These are phyloP conservation scores for Triticum urartu DNA, from an alignment of 176 grass and related monocot genomes.

Conservation along the genomic window DNA sequence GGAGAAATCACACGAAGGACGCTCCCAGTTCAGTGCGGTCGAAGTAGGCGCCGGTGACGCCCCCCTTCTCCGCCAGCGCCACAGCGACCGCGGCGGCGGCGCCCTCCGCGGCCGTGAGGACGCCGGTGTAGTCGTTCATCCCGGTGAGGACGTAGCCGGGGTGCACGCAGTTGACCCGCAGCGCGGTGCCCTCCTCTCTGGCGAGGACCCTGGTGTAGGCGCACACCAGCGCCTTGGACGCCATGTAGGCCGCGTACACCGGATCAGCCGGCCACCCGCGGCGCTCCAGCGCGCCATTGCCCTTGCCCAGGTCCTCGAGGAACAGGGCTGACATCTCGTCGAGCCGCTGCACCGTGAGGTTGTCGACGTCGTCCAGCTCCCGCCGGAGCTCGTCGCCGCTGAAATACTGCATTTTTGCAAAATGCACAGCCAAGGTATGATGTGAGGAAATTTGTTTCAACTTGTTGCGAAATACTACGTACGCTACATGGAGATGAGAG, in stretches of 20 bases:
- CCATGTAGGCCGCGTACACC: slow-evolving; percentile 37
- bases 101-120: slow-evolving; percentile 43
- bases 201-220: slow-evolving; percentile 66
- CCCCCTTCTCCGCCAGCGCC: slow-evolving; percentile 29
- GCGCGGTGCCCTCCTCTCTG: neutral
- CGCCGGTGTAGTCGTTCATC: slow-evolving; percentile 42
- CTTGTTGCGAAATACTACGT: no score
- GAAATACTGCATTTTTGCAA: slow-evolving; percentile 19
- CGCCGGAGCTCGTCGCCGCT: slow-evolving; percentile 31
- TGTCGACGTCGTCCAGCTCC: neutral
- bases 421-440: neutral
- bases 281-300: neutral
- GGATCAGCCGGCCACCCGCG: slow-evolving; percentile 27
- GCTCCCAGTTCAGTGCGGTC: neutral
- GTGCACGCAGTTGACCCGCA: slow-evolving; percentile 50
- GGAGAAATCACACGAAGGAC: neutral
- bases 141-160: slow-evolving; percentile 68
- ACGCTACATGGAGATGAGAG: no score
- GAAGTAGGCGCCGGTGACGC: slow-evolving; percentile 46
- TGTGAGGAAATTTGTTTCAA: no score
- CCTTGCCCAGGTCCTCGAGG: slow-evolving; percentile 39
- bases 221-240: slow-evolving; percentile 50
- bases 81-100: slow-evolving; percentile 24
- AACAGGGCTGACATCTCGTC: slow-evolving; percentile 33
- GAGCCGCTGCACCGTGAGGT: slow-evolving; percentile 4